Percentiles rank a stretch among this genome's conserved stretches.
These are phyloP conservation scores for Eucalyptus cloeziana DNA, from an alignment of 345 rosid genomes.

Conservation along the genomic window DNA sequence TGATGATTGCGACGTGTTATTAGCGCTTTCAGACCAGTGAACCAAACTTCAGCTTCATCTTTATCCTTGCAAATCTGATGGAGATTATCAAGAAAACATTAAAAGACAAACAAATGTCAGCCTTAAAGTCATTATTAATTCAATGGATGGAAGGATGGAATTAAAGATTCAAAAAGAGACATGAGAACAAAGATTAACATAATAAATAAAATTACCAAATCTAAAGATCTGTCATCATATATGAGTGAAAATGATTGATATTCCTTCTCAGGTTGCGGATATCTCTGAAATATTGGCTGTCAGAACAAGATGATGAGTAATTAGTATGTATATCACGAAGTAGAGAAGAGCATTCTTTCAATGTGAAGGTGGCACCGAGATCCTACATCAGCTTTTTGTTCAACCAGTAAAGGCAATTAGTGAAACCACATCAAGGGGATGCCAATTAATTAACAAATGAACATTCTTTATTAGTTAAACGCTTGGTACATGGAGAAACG, in stretches of 20 bases:
- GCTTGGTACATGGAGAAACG: background rate
- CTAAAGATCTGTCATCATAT: constrained; percentile 57
- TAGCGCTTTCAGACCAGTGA: constrained; percentile 64
- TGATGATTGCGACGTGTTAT: constrained; percentile 43
- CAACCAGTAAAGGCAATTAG: background rate
- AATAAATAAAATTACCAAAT: constrained; percentile 38
- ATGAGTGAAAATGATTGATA: constrained; percentile 81
- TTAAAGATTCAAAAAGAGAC: background rate
- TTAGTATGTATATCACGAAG: background rate
- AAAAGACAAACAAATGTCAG: too few relatives aligned
- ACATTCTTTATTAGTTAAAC: background rate
- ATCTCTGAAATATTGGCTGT: constrained; percentile 74
- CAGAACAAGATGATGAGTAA: background rate
- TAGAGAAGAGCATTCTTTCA: background rate
- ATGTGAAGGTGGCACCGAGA: background rate
- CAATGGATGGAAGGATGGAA: background rate
- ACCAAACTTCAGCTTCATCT: constrained; percentile 87
- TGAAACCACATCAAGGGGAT: background rate
- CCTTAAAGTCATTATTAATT: background rate
- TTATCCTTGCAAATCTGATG: constrained; percentile 70
- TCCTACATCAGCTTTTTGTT: background rate
- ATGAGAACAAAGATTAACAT: background rate
- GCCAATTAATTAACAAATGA: background rate
- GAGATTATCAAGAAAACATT: background rate
- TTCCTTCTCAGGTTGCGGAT: constrained; percentile 81